Evolutionary conservation across 2,329 filamentous ascomycete species (phyloP), one percentile per base, ranked within the genome.

Genomic region (Cordyceps pruinosa): DNA sequence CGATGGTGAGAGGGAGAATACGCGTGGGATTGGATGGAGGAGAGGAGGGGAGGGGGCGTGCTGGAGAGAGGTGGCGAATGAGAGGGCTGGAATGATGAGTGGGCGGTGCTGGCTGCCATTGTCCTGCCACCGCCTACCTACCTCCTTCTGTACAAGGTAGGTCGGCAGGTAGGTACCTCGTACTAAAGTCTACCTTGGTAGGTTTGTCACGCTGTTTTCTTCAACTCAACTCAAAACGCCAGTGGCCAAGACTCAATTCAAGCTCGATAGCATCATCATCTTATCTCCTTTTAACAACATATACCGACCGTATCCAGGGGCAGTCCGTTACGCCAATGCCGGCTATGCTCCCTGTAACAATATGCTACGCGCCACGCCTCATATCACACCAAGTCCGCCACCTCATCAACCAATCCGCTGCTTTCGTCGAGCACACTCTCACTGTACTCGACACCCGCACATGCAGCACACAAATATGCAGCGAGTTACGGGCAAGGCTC

Each of bases 61-160:
- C 42, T 54, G 52, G 56, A 58, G 47, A 58, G 42, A 46, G 56
- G 50, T 58, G 62, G 46, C 58, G 56, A 62, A 63, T 65, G 58
- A 61, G 62, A 50, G 50, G 49, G 50, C 60, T 59, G 57, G 37
- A 44, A 55, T 21, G 58, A 49, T 53, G 51, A 59, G 56, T 57
- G 56, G 57, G 57, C 53, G 34, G 7, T 35, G 13, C 10, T n/a
- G n/a, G n/a, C n/a, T n/a, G n/a, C n/a, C n/a, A n/a, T n/a, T n/a
- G n/a, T n/a, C n/a, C n/a, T n/a, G n/a, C n/a, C n/a, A n/a, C n/a
- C n/a, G n/a, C n/a, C n/a, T n/a, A n/a, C n/a, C n/a, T n/a, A n/a
- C n/a, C n/a, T n/a, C n/a, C n/a, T n/a, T n/a, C n/a, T n/a, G 28
- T 32, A 30, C 32, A 10, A 37, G 47, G 13, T 13, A 30, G 35